phyloP scores from a whole-genome alignment of 2,329 filamentous ascomycete species.

The Hymenoscyphus fraxineus region DNA sequence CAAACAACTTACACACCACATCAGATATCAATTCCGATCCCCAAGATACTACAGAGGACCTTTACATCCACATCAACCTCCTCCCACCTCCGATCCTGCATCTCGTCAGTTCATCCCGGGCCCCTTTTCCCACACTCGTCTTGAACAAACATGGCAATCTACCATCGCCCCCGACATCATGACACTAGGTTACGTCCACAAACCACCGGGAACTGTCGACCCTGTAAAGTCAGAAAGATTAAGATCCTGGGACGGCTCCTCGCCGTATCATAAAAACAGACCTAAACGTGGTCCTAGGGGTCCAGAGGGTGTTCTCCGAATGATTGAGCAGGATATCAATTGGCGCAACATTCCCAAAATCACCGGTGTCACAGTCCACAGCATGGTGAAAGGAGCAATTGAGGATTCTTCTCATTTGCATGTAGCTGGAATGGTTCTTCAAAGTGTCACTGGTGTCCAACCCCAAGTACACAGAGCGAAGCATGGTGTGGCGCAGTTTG shows the following conservation, averaged over 20 bases:
- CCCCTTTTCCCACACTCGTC: constrained; percentile 81
- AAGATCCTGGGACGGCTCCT: constrained; percentile 82
- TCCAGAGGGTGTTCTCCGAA: constrained; percentile 59
- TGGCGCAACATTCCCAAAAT: constrained; percentile 86
- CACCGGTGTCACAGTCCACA: constrained; percentile 75
- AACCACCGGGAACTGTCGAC: constrained; percentile 67
- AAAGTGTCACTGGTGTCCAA: constrained; percentile 78
- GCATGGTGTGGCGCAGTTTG: constrained; percentile 70
- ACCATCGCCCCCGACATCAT: constrained; percentile 86
- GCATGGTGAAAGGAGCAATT: constrained; percentile 63
- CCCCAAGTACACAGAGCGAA: constrained; percentile 67
- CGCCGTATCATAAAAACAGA: constrained; percentile 91
- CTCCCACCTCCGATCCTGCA: constrained; percentile 77
- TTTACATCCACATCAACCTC: constrained; percentile 87
- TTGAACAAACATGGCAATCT: constrained; percentile 85
- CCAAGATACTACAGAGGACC: constrained; percentile 94
- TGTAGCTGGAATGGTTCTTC: constrained; percentile 77
- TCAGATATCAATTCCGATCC: constrained; percentile 88
- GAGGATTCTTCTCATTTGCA: constrained; percentile 73
- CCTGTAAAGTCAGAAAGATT: constrained; percentile 61
- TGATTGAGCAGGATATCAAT: constrained; percentile 69
- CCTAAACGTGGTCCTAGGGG: constrained; percentile 81
- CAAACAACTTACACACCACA: constrained; percentile 13
- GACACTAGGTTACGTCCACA: constrained; percentile 83
- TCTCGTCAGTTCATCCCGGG: constrained; percentile 88